Conservation (phyloP, 257 asterid genomes). For the Penstemon barbatus region DNA sequence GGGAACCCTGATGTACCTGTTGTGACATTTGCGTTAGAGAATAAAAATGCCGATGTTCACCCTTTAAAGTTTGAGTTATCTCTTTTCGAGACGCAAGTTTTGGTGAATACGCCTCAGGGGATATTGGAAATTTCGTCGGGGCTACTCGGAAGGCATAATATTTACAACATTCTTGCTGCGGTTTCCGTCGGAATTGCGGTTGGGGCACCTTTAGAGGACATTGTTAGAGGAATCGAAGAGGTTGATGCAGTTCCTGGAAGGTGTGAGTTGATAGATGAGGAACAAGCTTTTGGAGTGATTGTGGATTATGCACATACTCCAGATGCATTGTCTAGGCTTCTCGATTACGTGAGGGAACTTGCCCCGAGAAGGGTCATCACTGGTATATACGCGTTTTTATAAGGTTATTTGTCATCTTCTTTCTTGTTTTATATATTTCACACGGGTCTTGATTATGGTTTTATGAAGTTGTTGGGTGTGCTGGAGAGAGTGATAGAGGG, state of each 20-base stretch:
- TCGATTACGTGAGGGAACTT: constrained; percentile 84
- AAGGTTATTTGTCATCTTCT: not conserved
- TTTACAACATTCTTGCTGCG: constrained; percentile 87
- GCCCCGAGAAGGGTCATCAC: constrained; percentile 79
- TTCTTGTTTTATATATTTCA: constrained; percentile 17
- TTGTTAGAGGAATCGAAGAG: constrained; percentile 96
- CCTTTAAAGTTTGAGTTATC: constrained; percentile 79
- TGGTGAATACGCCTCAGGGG: constrained; percentile 89
- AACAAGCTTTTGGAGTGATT: constrained; percentile 90
- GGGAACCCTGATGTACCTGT: constrained; percentile 83
- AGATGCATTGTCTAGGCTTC: constrained; percentile 77
- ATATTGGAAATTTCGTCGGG: constrained; percentile 93
- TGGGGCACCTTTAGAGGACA: constrained; percentile 94
- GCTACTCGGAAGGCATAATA: constrained; percentile 83
- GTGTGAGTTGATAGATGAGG: constrained; percentile 95
- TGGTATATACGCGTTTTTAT: constrained; percentile 41
- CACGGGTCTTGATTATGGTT: constrained; percentile 22
- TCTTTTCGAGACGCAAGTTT: constrained; percentile 88
- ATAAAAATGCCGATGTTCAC: constrained; percentile 81
- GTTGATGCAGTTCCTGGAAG: constrained; percentile 97
- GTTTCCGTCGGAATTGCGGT: constrained; percentile 92
- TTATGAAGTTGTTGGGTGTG: constrained; percentile 75
- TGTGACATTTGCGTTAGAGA: constrained; percentile 83
- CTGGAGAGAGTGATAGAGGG: constrained; percentile 84
- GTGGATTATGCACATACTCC: constrained; percentile 91